phyloP scores from a whole-genome alignment of 2,329 filamentous ascomycete genomes.

The Amesomyces nigricolor region DNA sequence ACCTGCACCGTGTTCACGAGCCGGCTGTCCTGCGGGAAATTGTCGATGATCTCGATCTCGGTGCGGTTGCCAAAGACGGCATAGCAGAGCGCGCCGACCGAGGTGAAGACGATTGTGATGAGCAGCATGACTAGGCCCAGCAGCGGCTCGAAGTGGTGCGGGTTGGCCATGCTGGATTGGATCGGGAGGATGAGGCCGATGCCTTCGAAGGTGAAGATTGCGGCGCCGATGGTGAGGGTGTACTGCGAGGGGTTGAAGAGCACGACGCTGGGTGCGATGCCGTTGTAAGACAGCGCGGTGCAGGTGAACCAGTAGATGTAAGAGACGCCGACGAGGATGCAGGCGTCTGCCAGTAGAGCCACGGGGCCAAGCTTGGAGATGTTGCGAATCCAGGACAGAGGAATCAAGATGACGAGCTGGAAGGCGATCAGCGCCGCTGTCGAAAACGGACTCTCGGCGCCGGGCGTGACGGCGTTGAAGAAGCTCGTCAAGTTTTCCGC shows the following conservation, averaged over 20 bases:
- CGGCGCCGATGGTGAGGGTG: constrained; percentile 65
- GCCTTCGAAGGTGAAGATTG: constrained; percentile 74
- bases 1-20: constrained; percentile 74
- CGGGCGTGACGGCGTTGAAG: constrained; percentile 51
- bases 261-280: constrained; percentile 55
- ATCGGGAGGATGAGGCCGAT: constrained; percentile 73
- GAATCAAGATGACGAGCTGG: constrained; percentile 59
- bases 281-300: constrained; percentile 46
- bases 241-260: constrained; percentile 66
- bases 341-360: constrained; percentile 64
- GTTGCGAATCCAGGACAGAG: constrained; percentile 65
- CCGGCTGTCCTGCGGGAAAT: constrained; percentile 63
- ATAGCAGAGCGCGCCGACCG: constrained; percentile 67
- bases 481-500: constrained; percentile 69
- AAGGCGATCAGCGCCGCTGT: constrained; percentile 57
- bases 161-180: constrained; percentile 67
- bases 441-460: constrained; percentile 44
- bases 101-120: constrained; percentile 67
- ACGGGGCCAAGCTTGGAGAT: constrained; percentile 67
- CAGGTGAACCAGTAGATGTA: constrained; percentile 74
- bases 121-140: constrained; percentile 65
- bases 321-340: constrained; percentile 62
- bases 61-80: constrained; percentile 65
- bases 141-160: constrained; percentile 60
- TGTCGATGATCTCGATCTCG: constrained; percentile 69